A percentile compares a stretch with the other conserved stretches of the same genome.
These are phyloP conservation scores for Exobasidium cylindrosporum DNA, from an alignment of 1,284 basidiomycete genomes.

Conservation along the genomic window DNA sequence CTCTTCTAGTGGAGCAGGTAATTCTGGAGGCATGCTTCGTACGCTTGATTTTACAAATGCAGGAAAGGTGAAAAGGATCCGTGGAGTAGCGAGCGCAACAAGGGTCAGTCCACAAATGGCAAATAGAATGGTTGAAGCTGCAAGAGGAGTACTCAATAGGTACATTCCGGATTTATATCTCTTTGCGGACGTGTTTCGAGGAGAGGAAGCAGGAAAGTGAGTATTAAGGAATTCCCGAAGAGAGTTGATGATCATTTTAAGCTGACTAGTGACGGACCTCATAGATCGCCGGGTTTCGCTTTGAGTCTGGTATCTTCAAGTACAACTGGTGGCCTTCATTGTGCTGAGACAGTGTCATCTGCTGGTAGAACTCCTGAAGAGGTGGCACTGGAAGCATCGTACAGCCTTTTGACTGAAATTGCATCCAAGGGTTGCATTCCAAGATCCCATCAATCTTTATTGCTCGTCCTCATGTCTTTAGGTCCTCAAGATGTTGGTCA, in stretches of 20 bases:
- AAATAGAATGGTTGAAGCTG: slow-evolving; percentile 92
- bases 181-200: slow-evolving; percentile 97
- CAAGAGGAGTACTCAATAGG: slow-evolving; percentile 84
- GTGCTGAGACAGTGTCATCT: slow-evolving; percentile 76
- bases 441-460: slow-evolving; percentile 80
- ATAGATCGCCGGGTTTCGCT: slow-evolving; percentile 93
- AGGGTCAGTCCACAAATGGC: slow-evolving; percentile 96
- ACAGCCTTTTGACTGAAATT: slow-evolving; percentile 75
- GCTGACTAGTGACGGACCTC: too few relatives aligned
- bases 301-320: slow-evolving; percentile 85
- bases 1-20: slow-evolving; percentile 63
- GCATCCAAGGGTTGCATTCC: slow-evolving; percentile 84
- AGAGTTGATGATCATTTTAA: slow-evolving; percentile 3
- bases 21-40: slow-evolving; percentile 22
- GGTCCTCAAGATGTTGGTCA: slow-evolving; percentile 93
- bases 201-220: slow-evolving; percentile 95
- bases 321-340: slow-evolving; percentile 84
- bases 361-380: slow-evolving; percentile 75
- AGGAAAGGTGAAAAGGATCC: slow-evolving; percentile 87
- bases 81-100: slow-evolving; percentile 72
- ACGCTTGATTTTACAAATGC: slow-evolving; percentile 79
- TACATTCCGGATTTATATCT: slow-evolving; percentile 98
- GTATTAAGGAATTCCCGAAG: too few relatives aligned
- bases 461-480: slow-evolving; percentile 84
- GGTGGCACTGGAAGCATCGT: slow-evolving; percentile 75